Percentiles rank a stretch among this genome's conserved stretches.
phyloP scores from a whole-genome alignment of 257 asterid species.

The Linderniella brevidens region DNA sequence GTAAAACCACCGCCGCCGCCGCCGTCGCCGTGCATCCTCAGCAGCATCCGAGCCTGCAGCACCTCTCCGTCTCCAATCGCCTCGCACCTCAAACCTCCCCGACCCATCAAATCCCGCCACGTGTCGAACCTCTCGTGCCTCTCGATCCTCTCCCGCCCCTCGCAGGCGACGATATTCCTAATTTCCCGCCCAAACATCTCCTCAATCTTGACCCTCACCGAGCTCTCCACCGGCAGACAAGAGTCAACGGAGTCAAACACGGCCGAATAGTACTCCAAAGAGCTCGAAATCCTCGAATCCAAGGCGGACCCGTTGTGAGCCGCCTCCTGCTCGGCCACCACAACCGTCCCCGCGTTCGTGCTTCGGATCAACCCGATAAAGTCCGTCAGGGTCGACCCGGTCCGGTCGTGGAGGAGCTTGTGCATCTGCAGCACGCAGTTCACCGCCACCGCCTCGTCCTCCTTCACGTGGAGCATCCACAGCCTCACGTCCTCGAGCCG shows the following conservation, averaged over 20 bases:
- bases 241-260: slow-evolving; percentile 56
- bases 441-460: slow-evolving; percentile 58
- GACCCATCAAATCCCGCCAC: slow-evolving; percentile 62
- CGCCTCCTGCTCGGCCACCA: slow-evolving; percentile 83
- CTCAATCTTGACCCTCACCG: slow-evolving; percentile 52
- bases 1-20: not conserved
- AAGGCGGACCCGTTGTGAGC: slow-evolving; percentile 38
- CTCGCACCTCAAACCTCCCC: slow-evolving; percentile 38
- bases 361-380: slow-evolving; percentile 64
- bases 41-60: slow-evolving; percentile 59
- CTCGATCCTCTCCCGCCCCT: slow-evolving; percentile 66
- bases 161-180: slow-evolving; percentile 55
- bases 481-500: slow-evolving; percentile 83
- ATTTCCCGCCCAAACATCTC: slow-evolving; percentile 64
- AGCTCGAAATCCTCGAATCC: slow-evolving; percentile 37
- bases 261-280: slow-evolving; percentile 66
- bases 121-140: slow-evolving; percentile 45
- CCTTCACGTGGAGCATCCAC: slow-evolving; percentile 99
- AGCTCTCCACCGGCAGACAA: slow-evolving; percentile 35
- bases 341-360: slow-evolving; percentile 45
- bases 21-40: slow-evolving; percentile 45
- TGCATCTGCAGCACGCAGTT: slow-evolving; percentile 75
- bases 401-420: slow-evolving; percentile 52
- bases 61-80: slow-evolving; percentile 45
- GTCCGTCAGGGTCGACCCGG: slow-evolving; percentile 35